These are phyloP conservation scores for Saccharomycopsis oosterbeekiorum DNA, from an alignment of 805 yeast species.

Conservation along the genomic window DNA sequence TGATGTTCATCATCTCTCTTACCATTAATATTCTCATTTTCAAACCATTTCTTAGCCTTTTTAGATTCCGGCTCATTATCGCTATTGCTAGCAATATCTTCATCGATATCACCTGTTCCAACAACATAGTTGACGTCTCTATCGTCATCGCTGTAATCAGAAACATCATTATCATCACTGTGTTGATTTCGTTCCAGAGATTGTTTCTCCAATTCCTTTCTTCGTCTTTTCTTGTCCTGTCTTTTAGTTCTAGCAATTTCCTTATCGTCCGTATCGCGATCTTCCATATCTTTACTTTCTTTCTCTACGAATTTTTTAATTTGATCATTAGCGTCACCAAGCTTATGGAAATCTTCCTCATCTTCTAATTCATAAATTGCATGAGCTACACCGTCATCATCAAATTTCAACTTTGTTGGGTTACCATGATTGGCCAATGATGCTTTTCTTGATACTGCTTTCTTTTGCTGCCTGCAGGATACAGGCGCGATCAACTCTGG, in stretches of 20 bases:
- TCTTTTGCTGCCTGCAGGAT: conserved; percentile 77
- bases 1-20: conserved; percentile 26
- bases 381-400: conserved; percentile 91
- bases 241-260: conserved; percentile 63
- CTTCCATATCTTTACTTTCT: conserved; percentile 61
- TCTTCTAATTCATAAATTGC: conserved; percentile 84
- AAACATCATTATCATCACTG: neutral
- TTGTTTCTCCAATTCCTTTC: conserved; percentile 67
- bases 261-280: conserved; percentile 72
- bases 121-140: conserved; percentile 14
- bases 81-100: conserved; percentile 15
- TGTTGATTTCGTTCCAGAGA: conserved; percentile 32
- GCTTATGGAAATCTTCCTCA: conserved; percentile 72
- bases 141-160: conserved; percentile 24
- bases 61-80: conserved; percentile 12
- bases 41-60: conserved; percentile 23
- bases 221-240: conserved; percentile 78
- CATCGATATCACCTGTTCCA: conserved; percentile 17
- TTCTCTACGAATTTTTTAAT: conserved; percentile 54
- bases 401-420: conserved; percentile 75
- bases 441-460: conserved; percentile 78
- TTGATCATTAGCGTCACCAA: conserved; percentile 59
- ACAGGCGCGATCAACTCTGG: conserved; percentile 55
- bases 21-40: conserved; percentile 27
- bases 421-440: conserved; percentile 51